A percentile compares a stretch with the other conserved stretches of the same genome.
phyloP scores from a whole-genome alignment of 352 stramenopile species.

The Chrysophaeum taylorii region DNA sequence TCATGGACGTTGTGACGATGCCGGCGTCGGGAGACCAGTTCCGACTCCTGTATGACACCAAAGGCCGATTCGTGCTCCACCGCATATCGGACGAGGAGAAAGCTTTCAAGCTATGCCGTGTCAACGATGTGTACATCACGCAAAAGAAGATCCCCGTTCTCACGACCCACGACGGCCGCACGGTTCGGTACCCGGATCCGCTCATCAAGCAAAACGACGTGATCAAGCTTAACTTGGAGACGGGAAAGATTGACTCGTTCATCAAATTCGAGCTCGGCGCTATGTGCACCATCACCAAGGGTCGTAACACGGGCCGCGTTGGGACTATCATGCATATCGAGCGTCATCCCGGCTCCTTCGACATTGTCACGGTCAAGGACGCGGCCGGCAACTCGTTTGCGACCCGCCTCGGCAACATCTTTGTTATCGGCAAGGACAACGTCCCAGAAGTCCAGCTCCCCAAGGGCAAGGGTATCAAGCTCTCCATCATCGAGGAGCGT shows the following conservation, averaged over 20 bases:
- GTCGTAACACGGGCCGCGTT: slow-evolving; percentile 91
- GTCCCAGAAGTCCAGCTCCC: slow-evolving; percentile 83
- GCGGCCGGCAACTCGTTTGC: slow-evolving; percentile 90
- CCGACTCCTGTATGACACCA: slow-evolving; percentile 95
- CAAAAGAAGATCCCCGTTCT: slow-evolving; percentile 94
- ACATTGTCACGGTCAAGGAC: slow-evolving; percentile 98
- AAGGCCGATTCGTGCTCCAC: slow-evolving; percentile 96
- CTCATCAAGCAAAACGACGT: slow-evolving; percentile 97
- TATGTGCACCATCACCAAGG: slow-evolving; percentile 90
- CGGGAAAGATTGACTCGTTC: slow-evolving; percentile 90
- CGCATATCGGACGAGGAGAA: slow-evolving; percentile 87
- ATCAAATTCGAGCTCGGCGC: slow-evolving; percentile 97
- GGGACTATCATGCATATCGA: slow-evolving; percentile 93
- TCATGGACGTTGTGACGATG: slow-evolving; percentile 98
- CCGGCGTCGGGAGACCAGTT: slow-evolving; percentile 92
- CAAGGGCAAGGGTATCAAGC: slow-evolving; percentile 97
- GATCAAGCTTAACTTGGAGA: slow-evolving; percentile 96
- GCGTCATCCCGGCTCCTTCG: slow-evolving; percentile 96
- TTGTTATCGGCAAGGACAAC: slow-evolving; percentile 84
- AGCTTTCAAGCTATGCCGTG: slow-evolving; percentile 96
- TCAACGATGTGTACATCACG: slow-evolving; percentile 85
- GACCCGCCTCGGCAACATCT: slow-evolving; percentile 92
- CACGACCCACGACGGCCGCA: slow-evolving; percentile 96
- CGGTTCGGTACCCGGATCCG: slow-evolving; percentile 96
- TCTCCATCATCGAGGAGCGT: slow-evolving; percentile 91